Evolutionary conservation across 441 rosid genomes (phyloP), one percentile per base, ranked within the genome.

Genomic region (Rhodomyrtus psidioides): DNA sequence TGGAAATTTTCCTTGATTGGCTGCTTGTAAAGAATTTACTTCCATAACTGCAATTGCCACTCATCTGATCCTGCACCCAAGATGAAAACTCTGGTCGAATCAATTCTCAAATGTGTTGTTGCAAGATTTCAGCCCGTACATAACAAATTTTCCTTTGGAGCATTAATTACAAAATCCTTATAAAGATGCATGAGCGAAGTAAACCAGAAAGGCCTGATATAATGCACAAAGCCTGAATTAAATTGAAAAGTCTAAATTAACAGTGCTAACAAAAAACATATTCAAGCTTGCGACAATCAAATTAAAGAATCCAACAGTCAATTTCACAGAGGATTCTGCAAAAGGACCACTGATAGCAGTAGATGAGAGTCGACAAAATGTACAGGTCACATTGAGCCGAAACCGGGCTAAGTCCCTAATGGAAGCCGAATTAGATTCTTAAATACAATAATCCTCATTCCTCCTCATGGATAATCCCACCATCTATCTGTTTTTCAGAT

Each of bases 1-100:
- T 92, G 57, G 98, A 95, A 51, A 95, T 91, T 93, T 96, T 96
- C 89, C 97, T 93, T 59, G 93, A 89, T 84, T 95, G 98, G 89
- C 95, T 95, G 70, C 95, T 92, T 30, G 92, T 95, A 86, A 74
- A 91, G 85, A 60, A 91, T 85, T 90, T 88, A 86, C 95, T 92
- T 82, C 95, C 94, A 83, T 88, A 88, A 88, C 94, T 95, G 82
- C 93, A 90, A 83, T 87, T 86, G 24, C 91, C 93, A 83, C 92
- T 93, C 93, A 90, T 90, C 84, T 59, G 91, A 87, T 89, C 86
- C 82, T 87, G 90, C 88, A 89, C 79, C 91, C 89, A 85, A 76
- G 2, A 60, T 30, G 85, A 88, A 87, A 89, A 87, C 91, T 89
- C 70, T 82, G 82, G 88, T 84, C 21, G 83, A 87, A 74, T 23